A percentile compares a stretch with the other conserved stretches of the same genome.
Conservation (phyloP, 108 stramenopile genomes). For the Cyclostephanos invisitatus region DNA sequence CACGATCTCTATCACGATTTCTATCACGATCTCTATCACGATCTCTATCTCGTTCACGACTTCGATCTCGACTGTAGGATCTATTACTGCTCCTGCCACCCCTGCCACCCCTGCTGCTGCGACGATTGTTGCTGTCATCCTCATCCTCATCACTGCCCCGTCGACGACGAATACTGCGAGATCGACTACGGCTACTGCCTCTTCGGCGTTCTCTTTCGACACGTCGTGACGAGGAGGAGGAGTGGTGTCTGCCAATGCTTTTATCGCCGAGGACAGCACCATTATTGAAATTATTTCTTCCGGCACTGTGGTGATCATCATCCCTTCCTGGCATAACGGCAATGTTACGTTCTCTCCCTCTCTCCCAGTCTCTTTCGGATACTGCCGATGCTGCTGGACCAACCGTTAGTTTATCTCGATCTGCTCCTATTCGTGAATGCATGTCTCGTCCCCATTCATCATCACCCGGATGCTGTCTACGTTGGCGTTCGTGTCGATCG, state of each 20-base stretch:
- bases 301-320: not conserved
- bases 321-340: not conserved
- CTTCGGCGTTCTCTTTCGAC: not conserved
- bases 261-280: not conserved
- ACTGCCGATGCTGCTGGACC: not conserved
- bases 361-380: not conserved
- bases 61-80: slow-evolving; percentile 9
- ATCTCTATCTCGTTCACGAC: not conserved
- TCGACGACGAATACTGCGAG: slow-evolving; percentile 1
- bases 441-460: not conserved
- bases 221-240: not conserved
- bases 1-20: not conserved
- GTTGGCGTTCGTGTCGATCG: not conserved
- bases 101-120: not conserved
- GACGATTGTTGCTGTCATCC: not conserved
- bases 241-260: not conserved
- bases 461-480: not conserved
- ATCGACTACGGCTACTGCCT: slow-evolving; percentile 10
- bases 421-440: not conserved
- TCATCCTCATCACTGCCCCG: not conserved
- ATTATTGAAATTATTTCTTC: not conserved
- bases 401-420: not conserved
- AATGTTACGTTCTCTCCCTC: not conserved
- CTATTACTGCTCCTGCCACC: not conserved
- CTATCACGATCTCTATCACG: not conserved